phyloP scores from a whole-genome alignment of 768 basidiomycete species.

The Macrocybe gigantea region DNA sequence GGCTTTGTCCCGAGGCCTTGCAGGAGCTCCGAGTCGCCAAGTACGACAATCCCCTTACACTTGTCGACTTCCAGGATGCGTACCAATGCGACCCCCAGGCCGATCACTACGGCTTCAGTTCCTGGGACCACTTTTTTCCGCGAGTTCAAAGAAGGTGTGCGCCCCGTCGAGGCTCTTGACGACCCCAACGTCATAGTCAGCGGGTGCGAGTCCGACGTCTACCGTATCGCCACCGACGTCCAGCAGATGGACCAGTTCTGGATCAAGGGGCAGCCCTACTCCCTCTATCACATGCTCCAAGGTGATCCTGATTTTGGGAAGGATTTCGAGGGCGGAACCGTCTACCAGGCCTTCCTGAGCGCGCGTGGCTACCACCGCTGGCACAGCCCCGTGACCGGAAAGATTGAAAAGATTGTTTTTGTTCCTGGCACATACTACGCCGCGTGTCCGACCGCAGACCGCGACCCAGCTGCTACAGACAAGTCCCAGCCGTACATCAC shows the following conservation, averaged over 20 bases:
- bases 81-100: slow-evolving; percentile 22
- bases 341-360: slow-evolving; percentile 55
- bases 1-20: slow-evolving; percentile 5
- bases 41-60: neutral
- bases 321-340: slow-evolving; percentile 42
- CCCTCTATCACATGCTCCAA: slow-evolving; percentile 48
- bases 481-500: slow-evolving; percentile 36
- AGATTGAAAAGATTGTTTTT: slow-evolving; percentile 29
- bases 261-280: slow-evolving; percentile 60
- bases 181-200: slow-evolving; percentile 33
- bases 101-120: slow-evolving; percentile 37
- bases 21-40: slow-evolving; percentile 2
- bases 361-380: slow-evolving; percentile 56
- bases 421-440: slow-evolving; percentile 49
- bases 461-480: slow-evolving; percentile 3
- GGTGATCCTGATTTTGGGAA: slow-evolving; percentile 28
- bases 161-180: slow-evolving; percentile 28
- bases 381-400: slow-evolving; percentile 51
- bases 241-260: slow-evolving; percentile 44
- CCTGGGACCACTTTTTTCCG: slow-evolving; percentile 57
- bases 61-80: slow-evolving; percentile 1
- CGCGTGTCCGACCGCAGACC: slow-evolving; percentile 15
- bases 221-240: slow-evolving; percentile 33
- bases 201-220: slow-evolving; percentile 49
- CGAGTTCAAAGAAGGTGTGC: slow-evolving; percentile 28